These are phyloP conservation scores for Papiliotrema nemorosa DNA, from an alignment of 1,284 basidiomycete species.

Conservation along the genomic window DNA sequence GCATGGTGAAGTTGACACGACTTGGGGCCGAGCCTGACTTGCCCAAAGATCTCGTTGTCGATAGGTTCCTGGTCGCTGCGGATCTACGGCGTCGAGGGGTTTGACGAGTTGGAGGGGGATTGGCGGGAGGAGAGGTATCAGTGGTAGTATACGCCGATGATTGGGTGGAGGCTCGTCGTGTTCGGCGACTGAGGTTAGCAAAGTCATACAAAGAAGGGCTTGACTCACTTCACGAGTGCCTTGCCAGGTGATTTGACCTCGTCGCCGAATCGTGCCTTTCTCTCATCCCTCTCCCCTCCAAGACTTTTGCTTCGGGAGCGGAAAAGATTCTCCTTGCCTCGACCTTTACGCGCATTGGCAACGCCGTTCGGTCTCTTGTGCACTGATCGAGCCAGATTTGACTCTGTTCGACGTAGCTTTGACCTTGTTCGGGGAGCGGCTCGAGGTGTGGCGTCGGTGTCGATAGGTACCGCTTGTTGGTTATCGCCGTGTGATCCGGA, in stretches of 20 bases:
- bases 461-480: slow-evolving; percentile 2
- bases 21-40: not conserved
- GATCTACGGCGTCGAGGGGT: slow-evolving; percentile 14
- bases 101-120: slow-evolving; percentile 7
- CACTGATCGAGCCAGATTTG: slow-evolving; percentile 1
- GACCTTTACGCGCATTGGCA: slow-evolving; percentile 13
- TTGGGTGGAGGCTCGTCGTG: slow-evolving; percentile 25
- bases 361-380: slow-evolving; percentile 7
- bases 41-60: slow-evolving; percentile 3
- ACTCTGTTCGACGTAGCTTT: not conserved
- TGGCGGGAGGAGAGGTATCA: slow-evolving; percentile 19
- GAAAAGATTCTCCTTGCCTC: slow-evolving; percentile 8
- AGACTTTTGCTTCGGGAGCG: slow-evolving; percentile 22
- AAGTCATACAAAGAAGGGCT: too few species aligned
- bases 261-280: slow-evolving; percentile 33
- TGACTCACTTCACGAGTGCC: slow-evolving; percentile 16
- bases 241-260: slow-evolving; percentile 35
- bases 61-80: slow-evolving; percentile 7
- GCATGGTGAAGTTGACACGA: not conserved
- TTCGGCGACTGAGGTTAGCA: slow-evolving; percentile 3
- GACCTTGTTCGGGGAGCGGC: slow-evolving; percentile 19
- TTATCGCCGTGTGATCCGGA: not conserved
- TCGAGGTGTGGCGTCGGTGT: slow-evolving; percentile 30
- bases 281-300: slow-evolving; percentile 14
- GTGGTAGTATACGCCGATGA: slow-evolving; percentile 37